Percentiles rank a stretch among this genome's conserved stretches.
Evolutionary conservation across 257 asterid genomes (phyloP).

Genomic region (Lithospermum erythrorhizon): DNA sequence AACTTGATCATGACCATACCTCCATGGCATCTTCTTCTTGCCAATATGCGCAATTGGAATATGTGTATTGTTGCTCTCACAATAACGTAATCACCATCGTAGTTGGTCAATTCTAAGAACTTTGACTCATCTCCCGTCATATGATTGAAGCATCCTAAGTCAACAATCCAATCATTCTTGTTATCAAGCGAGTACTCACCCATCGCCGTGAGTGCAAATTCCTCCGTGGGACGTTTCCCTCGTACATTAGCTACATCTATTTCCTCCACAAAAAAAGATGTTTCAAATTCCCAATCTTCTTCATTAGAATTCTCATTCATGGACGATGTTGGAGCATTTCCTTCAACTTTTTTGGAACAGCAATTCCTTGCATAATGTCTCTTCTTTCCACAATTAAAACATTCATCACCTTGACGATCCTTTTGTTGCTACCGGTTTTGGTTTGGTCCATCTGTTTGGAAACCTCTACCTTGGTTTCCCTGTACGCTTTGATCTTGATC

Average conservation of each 20-base stretch:
- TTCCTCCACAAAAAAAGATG: background rate
- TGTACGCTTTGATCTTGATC: background rate
- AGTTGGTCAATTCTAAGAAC: background rate
- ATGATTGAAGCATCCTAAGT: slow-evolving; percentile 1
- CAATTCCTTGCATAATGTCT: background rate
- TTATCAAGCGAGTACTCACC: background rate
- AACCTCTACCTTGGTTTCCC: background rate
- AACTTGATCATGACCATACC: background rate
- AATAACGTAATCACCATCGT: background rate
- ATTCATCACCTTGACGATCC: background rate
- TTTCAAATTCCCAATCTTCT: background rate
- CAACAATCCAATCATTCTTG: background rate
- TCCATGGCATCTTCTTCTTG: background rate
- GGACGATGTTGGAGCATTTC: background rate
- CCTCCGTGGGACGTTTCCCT: background rate
- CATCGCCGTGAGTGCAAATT: background rate
- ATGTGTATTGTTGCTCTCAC: background rate
- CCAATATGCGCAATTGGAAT: background rate
- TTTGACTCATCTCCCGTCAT: background rate
- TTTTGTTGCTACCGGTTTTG: background rate
- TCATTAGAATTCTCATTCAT: background rate
- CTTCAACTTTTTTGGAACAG: background rate
- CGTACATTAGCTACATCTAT: too few species aligned
- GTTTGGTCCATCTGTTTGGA: too few species aligned
- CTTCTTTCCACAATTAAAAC: background rate